Evolutionary conservation across 73 alveolate genomes (phyloP).

Genomic region (Urostyla sp.): DNA sequence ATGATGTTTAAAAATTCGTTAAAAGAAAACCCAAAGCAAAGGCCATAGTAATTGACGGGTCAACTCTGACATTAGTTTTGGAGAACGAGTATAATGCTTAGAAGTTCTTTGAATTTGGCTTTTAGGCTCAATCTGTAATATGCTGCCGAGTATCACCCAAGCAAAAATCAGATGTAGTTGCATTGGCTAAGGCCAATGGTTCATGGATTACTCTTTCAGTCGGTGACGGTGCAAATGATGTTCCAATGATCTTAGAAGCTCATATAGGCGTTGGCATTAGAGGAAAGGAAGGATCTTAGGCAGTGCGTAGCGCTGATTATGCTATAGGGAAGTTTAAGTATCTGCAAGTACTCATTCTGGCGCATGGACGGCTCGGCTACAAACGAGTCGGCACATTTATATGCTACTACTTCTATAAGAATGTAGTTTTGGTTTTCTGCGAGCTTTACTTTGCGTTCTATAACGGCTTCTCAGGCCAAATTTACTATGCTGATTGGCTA

Average conservation of each 20-base stretch:
- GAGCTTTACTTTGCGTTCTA: constrained; percentile 85
- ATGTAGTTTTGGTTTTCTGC: constrained; percentile 84
- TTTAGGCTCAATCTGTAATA: constrained; percentile 78
- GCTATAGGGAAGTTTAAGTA: constrained; percentile 87
- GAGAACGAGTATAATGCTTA: constrained; percentile 65
- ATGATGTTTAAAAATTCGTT: constrained; percentile 39
- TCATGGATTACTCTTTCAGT: constrained; percentile 70
- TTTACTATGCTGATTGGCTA: constrained; percentile 92
- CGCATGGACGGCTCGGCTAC: constrained; percentile 94
- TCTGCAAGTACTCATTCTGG: constrained; percentile 78
- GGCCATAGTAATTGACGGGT: constrained; percentile 81
- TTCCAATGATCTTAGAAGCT: constrained; percentile 93
- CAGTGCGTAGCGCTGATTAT: constrained; percentile 95
- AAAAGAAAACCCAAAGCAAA: constrained; percentile 56
- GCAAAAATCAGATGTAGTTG: constrained; percentile 88
- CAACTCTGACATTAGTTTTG: constrained; percentile 70
- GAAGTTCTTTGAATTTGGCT: constrained; percentile 75
- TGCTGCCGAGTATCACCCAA: constrained; percentile 95
- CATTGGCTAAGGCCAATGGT: constrained; percentile 54
- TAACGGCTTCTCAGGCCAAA: constrained; percentile 92
- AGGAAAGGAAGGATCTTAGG: constrained; percentile 97
- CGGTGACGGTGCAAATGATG: constrained; percentile 99
- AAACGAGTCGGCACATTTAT: constrained; percentile 84
- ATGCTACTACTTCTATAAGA: constrained; percentile 95
- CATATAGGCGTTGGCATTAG: constrained; percentile 91